A percentile compares a stretch with the other conserved stretches of the same genome.
phyloP scores from a whole-genome alignment of 1,139 yeast genomes.

The Geotrichum histeridarum region DNA sequence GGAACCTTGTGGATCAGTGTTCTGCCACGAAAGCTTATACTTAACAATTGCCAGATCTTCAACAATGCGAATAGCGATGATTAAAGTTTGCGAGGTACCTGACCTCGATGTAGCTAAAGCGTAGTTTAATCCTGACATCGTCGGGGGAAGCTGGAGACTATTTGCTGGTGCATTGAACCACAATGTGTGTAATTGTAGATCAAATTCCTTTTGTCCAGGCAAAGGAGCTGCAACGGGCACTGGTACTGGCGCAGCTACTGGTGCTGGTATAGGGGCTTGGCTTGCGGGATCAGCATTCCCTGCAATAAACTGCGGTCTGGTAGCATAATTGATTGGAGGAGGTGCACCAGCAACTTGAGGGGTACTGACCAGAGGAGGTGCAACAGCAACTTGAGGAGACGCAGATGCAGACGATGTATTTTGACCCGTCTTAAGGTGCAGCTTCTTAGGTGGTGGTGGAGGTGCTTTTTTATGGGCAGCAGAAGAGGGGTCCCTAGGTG shows the following conservation, averaged over 20 bases:
- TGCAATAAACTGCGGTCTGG: conserved; percentile 26
- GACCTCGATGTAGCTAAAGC: conserved; percentile 21
- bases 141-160: conserved; percentile 28
- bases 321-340: conserved; percentile 29
- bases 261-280: conserved; percentile 15
- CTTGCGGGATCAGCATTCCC: conserved; percentile 17
- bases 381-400: conserved; percentile 7
- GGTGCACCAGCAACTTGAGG: conserved; percentile 21
- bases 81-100: conserved; percentile 24
- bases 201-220: conserved; percentile 23
- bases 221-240: conserved; percentile 17
- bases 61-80: conserved; percentile 39
- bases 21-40: conserved; percentile 47
- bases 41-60: conserved; percentile 50
- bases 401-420: conserved; percentile 6
- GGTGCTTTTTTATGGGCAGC: conserved; percentile 32
- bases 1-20: conserved; percentile 30
- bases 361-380: conserved; percentile 1
- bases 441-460: conserved; percentile 30
- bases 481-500: conserved; percentile 17
- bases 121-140: conserved; percentile 27
- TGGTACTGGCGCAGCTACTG: conserved; percentile 13
- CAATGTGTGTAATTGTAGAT: conserved; percentile 27
- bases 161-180: conserved; percentile 30
- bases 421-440: not conserved